Percentiles rank a stretch among this genome's conserved stretches.
Conservation (phyloP, 129 eudicot species). For the Sambucus nigra region DNA sequence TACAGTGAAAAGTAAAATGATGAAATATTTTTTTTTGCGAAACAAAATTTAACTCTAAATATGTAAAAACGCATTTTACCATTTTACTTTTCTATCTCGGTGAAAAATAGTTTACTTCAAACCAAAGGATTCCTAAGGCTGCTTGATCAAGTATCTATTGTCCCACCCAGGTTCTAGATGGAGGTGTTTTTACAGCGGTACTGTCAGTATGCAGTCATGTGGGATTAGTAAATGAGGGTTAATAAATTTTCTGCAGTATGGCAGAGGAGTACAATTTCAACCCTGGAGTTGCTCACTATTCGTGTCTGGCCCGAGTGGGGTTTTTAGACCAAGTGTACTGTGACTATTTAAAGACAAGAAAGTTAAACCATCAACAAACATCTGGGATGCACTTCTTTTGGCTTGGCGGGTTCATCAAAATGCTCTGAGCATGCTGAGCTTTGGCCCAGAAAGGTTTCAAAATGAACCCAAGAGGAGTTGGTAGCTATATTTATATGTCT, state of each 20-base stretch:
- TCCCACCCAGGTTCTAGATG: slow-evolving; percentile 27
- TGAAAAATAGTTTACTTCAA: no score
- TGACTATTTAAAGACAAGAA: slow-evolving; percentile 19
- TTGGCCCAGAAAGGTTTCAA: slow-evolving; percentile 22
- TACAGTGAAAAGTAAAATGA: no score
- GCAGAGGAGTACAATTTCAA: slow-evolving; percentile 14
- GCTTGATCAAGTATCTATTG: slow-evolving; percentile 35
- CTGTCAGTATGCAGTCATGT: slow-evolving; percentile 48
- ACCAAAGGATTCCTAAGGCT: no score
- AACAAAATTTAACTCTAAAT: no score
- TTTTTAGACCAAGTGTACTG: slow-evolving; percentile 33
- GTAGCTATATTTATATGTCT: slow-evolving; percentile 24
- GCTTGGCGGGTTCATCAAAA: slow-evolving; percentile 45
- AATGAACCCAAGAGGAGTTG: slow-evolving; percentile 25
- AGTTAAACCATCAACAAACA: slow-evolving; percentile 31
- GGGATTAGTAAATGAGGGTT: slow-evolving; percentile 39
- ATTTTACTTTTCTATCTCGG: no score
- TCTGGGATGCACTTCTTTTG: slow-evolving; percentile 47
- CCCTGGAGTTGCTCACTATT: slow-evolving; percentile 38
- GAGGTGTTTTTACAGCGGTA: slow-evolving; percentile 35
- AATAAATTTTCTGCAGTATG: slow-evolving; percentile 28
- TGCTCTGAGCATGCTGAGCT: slow-evolving; percentile 36
- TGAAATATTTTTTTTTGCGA: no score
- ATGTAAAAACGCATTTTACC: no score
- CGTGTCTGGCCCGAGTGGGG: slow-evolving; percentile 46